Evolutionary conservation across 805 yeast species (phyloP), one percentile per base, ranked within the genome.

Genomic region (Metschnikowia lunata): DNA sequence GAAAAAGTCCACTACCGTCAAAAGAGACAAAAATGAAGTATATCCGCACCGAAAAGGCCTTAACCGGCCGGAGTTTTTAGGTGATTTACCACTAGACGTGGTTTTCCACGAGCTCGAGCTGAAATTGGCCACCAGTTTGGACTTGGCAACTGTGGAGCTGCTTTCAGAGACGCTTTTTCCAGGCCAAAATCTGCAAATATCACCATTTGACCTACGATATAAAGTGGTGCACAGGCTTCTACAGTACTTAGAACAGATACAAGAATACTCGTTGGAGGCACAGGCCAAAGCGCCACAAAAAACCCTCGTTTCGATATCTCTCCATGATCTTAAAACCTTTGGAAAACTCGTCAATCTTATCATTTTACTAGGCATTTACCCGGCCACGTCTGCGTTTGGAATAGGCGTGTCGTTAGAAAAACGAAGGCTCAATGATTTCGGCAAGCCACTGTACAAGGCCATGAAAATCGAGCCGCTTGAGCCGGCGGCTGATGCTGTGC

Each of bases 281-380:
- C 46, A 31, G 40, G 42, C 42, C 23, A 42, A 41, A 4, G 60
- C 57, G 12, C 47, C 58, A 36, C 41, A 45, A 11, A 51, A 55
- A 34, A 59, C 64, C 38, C 51, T 77, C 39, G 70, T 85, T 9
- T 69, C 84, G 8, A 82, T 91, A 12, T 87, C 97, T 0, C 69
- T 91, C 8, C 89, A 88, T 55, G 98, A 93, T 60, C 81, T 91
- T 75, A 85, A 82, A 58, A 75, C 79, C 4, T 76, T 93, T 44
- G 83, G 85, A 30, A 76, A 72, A 18, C 58, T 91, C 36, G 61
- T 85, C 14, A 84, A 82, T 50, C 46, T 84, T 9, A 69, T 90
- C 1, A 78, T 89, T 0, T 62, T 84, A 1, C 83, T 82, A 50
- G 90, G 95, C 0, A 71, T 91, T 0, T 84, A 83, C 52, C 79